These are phyloP conservation scores for Candida glaebosa DNA, from an alignment of 805 yeast species.

Conservation along the genomic window DNA sequence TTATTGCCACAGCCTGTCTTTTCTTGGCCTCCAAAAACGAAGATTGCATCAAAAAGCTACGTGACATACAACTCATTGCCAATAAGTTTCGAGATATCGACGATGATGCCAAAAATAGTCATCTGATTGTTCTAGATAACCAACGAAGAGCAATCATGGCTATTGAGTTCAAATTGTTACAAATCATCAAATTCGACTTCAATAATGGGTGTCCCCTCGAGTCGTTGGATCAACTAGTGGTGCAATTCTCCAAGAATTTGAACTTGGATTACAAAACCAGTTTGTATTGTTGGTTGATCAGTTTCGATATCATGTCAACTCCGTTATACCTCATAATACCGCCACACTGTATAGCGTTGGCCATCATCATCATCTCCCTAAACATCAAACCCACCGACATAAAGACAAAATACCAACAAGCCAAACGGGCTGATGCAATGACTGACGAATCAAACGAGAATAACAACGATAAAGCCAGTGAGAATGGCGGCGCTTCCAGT, in stretches of 20 bases:
- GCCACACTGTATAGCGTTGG: constrained; percentile 71
- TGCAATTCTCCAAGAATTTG: constrained; percentile 55
- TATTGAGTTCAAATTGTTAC: constrained; percentile 70
- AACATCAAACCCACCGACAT: constrained; percentile 41
- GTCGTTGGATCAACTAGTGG: constrained; percentile 54
- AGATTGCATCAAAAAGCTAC: constrained; percentile 75
- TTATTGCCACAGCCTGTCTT: constrained; percentile 66
- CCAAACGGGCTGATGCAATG: no score
- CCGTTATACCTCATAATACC: constrained; percentile 68
- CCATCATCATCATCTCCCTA: constrained; percentile 58
- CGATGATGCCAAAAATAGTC: constrained; percentile 15
- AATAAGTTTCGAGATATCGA: constrained; percentile 37
- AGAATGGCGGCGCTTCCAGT: constrained; percentile 11
- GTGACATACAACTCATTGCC: constrained; percentile 55
- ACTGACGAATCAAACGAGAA: no score
- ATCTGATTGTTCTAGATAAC: not conserved
- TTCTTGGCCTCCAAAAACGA: constrained; percentile 74
- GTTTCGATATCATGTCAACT: constrained; percentile 70
- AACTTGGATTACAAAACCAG: constrained; percentile 45
- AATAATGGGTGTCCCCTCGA: constrained; percentile 50
- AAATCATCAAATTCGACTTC: constrained; percentile 77
- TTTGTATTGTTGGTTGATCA: constrained; percentile 66
- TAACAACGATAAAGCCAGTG: not conserved
- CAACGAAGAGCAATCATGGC: constrained; percentile 55
- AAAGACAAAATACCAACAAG: constrained; percentile 16